Conservation (phyloP, 2,329 filamentous ascomycete species). For the Colletotrichum lini region DNA sequence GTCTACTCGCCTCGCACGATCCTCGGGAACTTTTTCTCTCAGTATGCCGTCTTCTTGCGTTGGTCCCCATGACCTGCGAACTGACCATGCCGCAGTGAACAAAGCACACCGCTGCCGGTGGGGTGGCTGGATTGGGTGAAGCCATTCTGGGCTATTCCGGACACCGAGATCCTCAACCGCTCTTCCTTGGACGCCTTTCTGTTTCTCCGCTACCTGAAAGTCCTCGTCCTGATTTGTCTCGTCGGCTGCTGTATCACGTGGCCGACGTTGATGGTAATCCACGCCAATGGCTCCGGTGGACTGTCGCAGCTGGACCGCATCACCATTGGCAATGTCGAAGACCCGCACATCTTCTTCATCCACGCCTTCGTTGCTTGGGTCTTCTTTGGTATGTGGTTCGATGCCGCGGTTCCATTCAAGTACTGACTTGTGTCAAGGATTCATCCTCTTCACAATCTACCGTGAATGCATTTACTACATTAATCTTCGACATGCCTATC, state of each 20-base stretch:
- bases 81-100: conserved; percentile 28
- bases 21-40: conserved; percentile 62
- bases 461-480: conserved; percentile 94
- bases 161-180: conserved; percentile 88
- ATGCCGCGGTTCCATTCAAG: background rate
- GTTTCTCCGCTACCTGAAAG: conserved; percentile 78
- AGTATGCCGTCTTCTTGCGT: conserved; percentile 56
- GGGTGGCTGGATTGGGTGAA: conserved; percentile 78
- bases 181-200: conserved; percentile 94
- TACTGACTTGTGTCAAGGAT: conserved; percentile 58
- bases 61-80: background rate
- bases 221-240: conserved; percentile 82
- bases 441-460: conserved; percentile 90
- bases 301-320: conserved; percentile 75
- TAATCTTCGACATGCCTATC: conserved; percentile 93
- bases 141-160: conserved; percentile 76
- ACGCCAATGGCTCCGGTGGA: conserved; percentile 82
- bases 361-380: conserved; percentile 86
- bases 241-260: conserved; percentile 86
- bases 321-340: conserved; percentile 65
- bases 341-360: conserved; percentile 80
- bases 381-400: conserved; percentile 71
- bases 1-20: conserved; percentile 71
- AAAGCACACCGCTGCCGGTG: conserved; percentile 59
- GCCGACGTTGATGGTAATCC: conserved; percentile 87